Percentiles rank a stretch among this genome's conserved stretches.
phyloP scores from a whole-genome alignment of 2,329 filamentous ascomycete genomes.

The Cercospora sp. region DNA sequence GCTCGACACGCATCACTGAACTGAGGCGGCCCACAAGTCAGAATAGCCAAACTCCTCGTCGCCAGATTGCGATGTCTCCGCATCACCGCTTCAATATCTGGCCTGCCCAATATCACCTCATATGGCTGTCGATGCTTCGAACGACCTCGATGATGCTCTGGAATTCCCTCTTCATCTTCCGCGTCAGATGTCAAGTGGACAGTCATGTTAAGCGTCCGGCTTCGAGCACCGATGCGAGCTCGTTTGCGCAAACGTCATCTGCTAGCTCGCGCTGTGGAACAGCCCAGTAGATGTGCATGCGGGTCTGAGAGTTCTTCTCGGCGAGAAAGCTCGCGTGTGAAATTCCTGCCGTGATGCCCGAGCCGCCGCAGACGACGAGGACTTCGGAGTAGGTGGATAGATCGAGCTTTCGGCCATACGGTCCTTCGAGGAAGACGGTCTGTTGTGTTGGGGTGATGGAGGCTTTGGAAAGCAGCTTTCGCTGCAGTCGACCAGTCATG shows the following conservation, averaged over 20 bases:
- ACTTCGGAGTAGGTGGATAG: conserved; percentile 46
- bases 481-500: conserved; percentile 51
- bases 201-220: conserved; percentile 24
- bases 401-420: conserved; percentile 49
- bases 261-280: conserved; percentile 21
- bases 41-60: conserved; percentile 22
- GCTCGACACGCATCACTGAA: conserved; percentile 27
- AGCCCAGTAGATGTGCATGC: conserved; percentile 27
- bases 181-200: conserved; percentile 26
- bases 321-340: conserved; percentile 28
- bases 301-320: conserved; percentile 5
- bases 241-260: conserved; percentile 26
- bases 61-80: conserved; percentile 19
- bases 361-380: conserved; percentile 51
- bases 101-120: conserved; percentile 23
- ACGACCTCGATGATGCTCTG: background rate
- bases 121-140: conserved; percentile 5
- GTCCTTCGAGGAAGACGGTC: conserved; percentile 52
- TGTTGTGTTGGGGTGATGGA: conserved; percentile 32
- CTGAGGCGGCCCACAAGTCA: conserved; percentile 27
- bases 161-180: conserved; percentile 11
- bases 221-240: conserved; percentile 17
- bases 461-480: conserved; percentile 36
- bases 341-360: conserved; percentile 50
- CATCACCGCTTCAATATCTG: conserved; percentile 27